A percentile compares a stretch with the other conserved stretches of the same genome.
phyloP scores from a whole-genome alignment of 257 asterid genomes.

The Petunia secreta region DNA sequence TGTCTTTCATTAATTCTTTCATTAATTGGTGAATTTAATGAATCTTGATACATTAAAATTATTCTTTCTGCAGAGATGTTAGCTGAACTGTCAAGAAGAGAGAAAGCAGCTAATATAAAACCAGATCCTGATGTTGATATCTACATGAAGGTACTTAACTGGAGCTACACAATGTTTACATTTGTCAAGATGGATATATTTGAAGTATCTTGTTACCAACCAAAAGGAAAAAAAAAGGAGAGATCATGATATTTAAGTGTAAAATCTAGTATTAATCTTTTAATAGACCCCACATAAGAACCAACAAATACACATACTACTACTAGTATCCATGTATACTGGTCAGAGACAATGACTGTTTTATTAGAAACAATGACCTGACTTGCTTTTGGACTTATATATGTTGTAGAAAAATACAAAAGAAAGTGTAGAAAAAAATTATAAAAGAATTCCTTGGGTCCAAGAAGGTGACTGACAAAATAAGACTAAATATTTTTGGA shows the following conservation, averaged over 20 bases:
- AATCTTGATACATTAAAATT: neutral
- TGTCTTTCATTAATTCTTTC: neutral
- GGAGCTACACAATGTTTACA: neutral
- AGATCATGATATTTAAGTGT: neutral
- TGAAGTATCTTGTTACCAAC: neutral
- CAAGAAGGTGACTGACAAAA: neutral
- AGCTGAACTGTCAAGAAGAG: constrained; percentile 61
- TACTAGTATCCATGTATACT: neutral
- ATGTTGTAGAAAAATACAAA: too few species aligned
- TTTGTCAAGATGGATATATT: neutral
- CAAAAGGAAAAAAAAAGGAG: neutral
- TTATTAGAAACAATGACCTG: neutral
- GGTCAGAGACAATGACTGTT: neutral
- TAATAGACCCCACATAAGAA: neutral
- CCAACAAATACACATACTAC: neutral
- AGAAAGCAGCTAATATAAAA: constrained; percentile 51
- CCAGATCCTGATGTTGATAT: constrained; percentile 58
- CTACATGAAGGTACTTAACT: constrained; percentile 51
- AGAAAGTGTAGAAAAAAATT: neutral
- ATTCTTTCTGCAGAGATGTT: constrained; percentile 62
- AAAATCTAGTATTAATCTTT: neutral
- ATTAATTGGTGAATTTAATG: neutral
- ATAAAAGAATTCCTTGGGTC: neutral
- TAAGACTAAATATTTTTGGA: neutral
- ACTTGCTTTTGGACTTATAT: too few species aligned